Percentiles rank a stretch among this genome's conserved stretches.
Evolutionary conservation across 805 yeast species (phyloP).

Genomic region (Millerago galiae): DNA sequence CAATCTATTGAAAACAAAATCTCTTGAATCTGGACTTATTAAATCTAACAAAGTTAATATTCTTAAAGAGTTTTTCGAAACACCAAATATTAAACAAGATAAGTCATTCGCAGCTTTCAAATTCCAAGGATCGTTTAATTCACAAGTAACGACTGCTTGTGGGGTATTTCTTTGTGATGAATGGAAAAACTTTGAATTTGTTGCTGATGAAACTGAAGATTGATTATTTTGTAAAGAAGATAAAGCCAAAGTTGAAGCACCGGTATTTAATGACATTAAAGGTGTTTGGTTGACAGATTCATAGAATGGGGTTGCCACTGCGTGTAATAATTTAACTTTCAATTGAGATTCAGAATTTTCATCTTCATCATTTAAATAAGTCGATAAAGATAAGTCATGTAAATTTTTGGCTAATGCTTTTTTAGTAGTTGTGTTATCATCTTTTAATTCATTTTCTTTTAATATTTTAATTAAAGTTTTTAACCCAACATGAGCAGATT

Average conservation of each 20-base stretch:
- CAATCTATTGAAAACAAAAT: slow-evolving; percentile 57
- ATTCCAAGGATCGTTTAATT: slow-evolving; percentile 66
- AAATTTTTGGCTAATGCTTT: slow-evolving; percentile 42
- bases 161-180: slow-evolving; percentile 64
- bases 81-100: slow-evolving; percentile 83
- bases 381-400: slow-evolving; percentile 49
- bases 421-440: slow-evolving; percentile 25
- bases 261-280: slow-evolving; percentile 19
- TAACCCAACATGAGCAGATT: slow-evolving; percentile 22
- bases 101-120: slow-evolving; percentile 83
- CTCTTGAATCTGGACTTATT: slow-evolving; percentile 69
- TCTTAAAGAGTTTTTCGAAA: slow-evolving; percentile 55
- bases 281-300: slow-evolving; percentile 24
- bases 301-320: slow-evolving; percentile 60
- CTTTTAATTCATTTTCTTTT: slow-evolving; percentile 28
- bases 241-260: slow-evolving; percentile 27
- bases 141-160: slow-evolving; percentile 82
- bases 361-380: slow-evolving; percentile 14
- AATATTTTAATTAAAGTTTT: slow-evolving; percentile 43
- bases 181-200: slow-evolving; percentile 44
- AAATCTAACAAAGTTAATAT: slow-evolving; percentile 66
- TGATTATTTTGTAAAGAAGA: slow-evolving; percentile 17
- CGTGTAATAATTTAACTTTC: slow-evolving; percentile 44
- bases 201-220: slow-evolving; percentile 6
- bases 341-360: slow-evolving; percentile 14